phyloP scores from a whole-genome alignment of 2,329 filamentous ascomycete genomes.

The Aphanoascus verrucosus region DNA sequence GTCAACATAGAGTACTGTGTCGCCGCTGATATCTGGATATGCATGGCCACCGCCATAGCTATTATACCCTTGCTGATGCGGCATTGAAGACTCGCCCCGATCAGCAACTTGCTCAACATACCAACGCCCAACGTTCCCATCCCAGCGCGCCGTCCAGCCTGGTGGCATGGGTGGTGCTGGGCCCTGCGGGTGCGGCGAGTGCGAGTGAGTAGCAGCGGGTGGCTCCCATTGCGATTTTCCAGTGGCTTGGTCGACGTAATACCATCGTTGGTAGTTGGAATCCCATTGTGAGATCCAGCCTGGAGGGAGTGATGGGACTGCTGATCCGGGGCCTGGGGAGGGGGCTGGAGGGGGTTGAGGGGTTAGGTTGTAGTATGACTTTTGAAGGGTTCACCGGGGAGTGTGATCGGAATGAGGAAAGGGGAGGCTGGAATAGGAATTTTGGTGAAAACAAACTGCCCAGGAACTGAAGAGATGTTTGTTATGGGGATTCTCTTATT shows the following conservation, averaged over 20 bases:
- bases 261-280: conserved; percentile 28
- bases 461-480: not conserved
- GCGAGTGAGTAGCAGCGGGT: conserved; percentile 27
- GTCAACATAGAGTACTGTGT: not conserved
- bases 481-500: not conserved
- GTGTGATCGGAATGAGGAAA: too few species aligned
- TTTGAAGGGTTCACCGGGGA: too few species aligned
- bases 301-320: conserved; percentile 23
- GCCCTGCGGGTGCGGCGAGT: conserved; percentile 22
- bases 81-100: not conserved
- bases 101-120: conserved; percentile 3
- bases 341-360: conserved; percentile 15
- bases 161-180: conserved; percentile 30
- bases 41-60: not conserved
- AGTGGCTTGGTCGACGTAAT: conserved; percentile 31
- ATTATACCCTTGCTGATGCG: not conserved
- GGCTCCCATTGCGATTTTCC: conserved; percentile 32
- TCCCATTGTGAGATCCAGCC: conserved; percentile 36
- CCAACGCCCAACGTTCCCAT: conserved; percentile 21
- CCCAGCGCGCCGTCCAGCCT: conserved; percentile 41
- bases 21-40: not conserved
- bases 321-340: conserved; percentile 16
- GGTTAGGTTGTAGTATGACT: conserved; percentile 6
- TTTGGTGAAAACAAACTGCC: not conserved
- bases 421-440: not conserved